Percentiles rank a stretch among this genome's conserved stretches.
Evolutionary conservation across 495 filamentous ascomycete genomes (phyloP).

Genomic region (Lepidopterella palustris): DNA sequence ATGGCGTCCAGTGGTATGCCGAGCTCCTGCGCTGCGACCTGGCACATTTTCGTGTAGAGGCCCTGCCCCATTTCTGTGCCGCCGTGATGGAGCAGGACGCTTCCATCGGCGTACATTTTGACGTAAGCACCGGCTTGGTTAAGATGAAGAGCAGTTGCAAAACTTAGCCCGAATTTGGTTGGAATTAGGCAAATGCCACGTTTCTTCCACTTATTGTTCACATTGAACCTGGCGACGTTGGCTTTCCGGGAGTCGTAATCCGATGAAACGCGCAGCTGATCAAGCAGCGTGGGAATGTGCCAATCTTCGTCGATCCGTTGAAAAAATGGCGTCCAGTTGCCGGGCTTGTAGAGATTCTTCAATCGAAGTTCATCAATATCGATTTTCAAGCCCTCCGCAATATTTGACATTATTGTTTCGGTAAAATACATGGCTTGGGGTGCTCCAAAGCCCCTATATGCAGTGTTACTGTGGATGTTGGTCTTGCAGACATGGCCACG

Average conservation of each 20-base stretch:
- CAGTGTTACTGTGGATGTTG: slow-evolving; percentile 42
- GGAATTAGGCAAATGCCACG: slow-evolving; percentile 39
- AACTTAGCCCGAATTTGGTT: slow-evolving; percentile 41
- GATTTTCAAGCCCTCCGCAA: slow-evolving; percentile 36
- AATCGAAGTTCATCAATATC: slow-evolving; percentile 37
- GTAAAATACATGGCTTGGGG: slow-evolving; percentile 40
- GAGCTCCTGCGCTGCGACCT: slow-evolving; percentile 40
- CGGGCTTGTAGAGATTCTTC: slow-evolving; percentile 39
- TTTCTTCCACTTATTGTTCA: slow-evolving; percentile 38
- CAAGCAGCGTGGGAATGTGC: slow-evolving; percentile 37
- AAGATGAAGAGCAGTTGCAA: slow-evolving; percentile 40
- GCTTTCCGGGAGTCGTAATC: slow-evolving; percentile 35
- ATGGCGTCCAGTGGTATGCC: slow-evolving; percentile 39
- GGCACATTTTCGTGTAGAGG: slow-evolving; percentile 41
- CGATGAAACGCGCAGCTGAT: slow-evolving; percentile 32
- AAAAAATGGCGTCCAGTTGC: slow-evolving; percentile 37
- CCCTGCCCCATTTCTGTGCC: slow-evolving; percentile 41
- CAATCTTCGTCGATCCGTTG: slow-evolving; percentile 39
- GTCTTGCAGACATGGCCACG: slow-evolving; percentile 40
- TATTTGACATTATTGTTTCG: slow-evolving; percentile 38
- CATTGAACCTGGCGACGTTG: slow-evolving; percentile 35
- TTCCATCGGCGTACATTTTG: slow-evolving; percentile 40
- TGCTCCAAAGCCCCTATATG: slow-evolving; percentile 40
- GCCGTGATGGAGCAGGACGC: slow-evolving; percentile 40
- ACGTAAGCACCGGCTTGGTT: slow-evolving; percentile 40